phyloP scores from a whole-genome alignment of 441 rosid genomes.

The Biscutella laevigata region DNA sequence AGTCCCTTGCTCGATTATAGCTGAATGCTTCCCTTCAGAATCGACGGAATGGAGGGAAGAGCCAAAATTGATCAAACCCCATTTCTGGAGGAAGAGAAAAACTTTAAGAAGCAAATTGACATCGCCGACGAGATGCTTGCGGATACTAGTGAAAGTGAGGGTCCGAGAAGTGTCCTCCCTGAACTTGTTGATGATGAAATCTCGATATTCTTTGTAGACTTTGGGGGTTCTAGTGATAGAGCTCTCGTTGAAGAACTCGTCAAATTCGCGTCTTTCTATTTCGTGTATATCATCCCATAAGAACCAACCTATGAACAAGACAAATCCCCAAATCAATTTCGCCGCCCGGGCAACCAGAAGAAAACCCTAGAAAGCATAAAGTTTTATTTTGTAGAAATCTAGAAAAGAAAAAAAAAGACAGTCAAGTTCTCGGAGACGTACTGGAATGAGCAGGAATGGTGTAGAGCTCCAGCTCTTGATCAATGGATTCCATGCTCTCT shows the following conservation, averaged over 20 bases:
- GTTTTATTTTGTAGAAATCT: too few species aligned
- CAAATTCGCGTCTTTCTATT: conserved; percentile 56
- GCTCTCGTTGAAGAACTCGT: conserved; percentile 73
- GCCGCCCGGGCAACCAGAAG: too few species aligned
- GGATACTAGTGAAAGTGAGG: conserved; percentile 69
- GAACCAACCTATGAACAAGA: conserved; percentile 58
- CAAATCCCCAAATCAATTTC: conserved; percentile 5
- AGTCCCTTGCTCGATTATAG: conserved; percentile 61
- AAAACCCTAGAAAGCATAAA: too few species aligned
- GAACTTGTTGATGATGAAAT: conserved; percentile 81
- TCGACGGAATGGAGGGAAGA: too few species aligned
- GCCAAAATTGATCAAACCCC: conserved; percentile 75
- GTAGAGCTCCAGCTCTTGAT: conserved; percentile 75
- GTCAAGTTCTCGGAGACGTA: too few species aligned
- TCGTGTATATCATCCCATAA: conserved; percentile 87
- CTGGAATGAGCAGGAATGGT: conserved; percentile 79
- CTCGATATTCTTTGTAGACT: conserved; percentile 85
- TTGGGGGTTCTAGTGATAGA: conserved; percentile 86
- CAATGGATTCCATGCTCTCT: too few species aligned
- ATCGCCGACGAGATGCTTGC: conserved; percentile 78
- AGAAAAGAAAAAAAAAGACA: neutral
- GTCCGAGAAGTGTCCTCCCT: conserved; percentile 64
- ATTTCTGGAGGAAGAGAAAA: conserved; percentile 51
- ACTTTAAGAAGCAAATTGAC: conserved; percentile 70
- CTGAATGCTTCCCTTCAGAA: too few species aligned